A percentile compares a stretch with the other conserved stretches of the same genome.
These are phyloP conservation scores for Nothophaeocryptopus gaeumannii DNA, from an alignment of 2,329 filamentous ascomycete species.

Conservation along the genomic window DNA sequence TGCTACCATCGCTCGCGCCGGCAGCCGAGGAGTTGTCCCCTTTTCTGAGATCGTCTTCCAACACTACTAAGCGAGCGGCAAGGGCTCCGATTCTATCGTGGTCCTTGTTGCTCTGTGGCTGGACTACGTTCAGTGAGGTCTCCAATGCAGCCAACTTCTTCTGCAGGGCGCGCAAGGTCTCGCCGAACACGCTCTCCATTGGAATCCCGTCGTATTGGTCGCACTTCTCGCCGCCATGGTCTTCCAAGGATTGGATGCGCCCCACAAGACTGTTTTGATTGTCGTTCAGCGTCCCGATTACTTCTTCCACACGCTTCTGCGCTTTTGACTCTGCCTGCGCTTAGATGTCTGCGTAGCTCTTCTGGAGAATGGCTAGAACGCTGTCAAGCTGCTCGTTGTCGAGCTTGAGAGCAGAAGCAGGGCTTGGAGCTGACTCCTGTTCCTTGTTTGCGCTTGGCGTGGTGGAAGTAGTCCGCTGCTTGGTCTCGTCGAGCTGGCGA, in stretches of 20 bases:
- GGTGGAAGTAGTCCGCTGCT: background rate
- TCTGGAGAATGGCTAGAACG: background rate
- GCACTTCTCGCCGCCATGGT: background rate
- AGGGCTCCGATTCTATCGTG: too few species aligned
- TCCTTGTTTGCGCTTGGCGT: background rate
- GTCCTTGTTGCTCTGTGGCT: conserved; percentile 1
- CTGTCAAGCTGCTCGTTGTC: background rate
- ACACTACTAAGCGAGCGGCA: too few species aligned
- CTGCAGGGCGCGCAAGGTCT: background rate
- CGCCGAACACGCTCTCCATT: background rate
- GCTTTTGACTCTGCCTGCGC: background rate
- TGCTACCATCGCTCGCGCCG: too few species aligned
- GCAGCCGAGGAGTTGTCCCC: too few species aligned
- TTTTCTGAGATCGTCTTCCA: too few species aligned
- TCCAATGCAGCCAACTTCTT: conserved; percentile 1
- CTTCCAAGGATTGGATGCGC: background rate
- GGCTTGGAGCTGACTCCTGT: background rate
- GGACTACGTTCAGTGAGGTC: background rate
- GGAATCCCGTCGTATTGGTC: background rate
- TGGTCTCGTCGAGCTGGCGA: background rate
- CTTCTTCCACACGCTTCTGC: background rate
- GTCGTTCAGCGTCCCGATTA: background rate
- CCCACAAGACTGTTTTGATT: conserved; percentile 6
- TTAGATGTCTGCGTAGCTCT: conserved; percentile 1
- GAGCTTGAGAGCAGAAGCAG: background rate